These are phyloP conservation scores for Penicillium desertorum DNA, from an alignment of 495 filamentous ascomycete species.

Conservation along the genomic window DNA sequence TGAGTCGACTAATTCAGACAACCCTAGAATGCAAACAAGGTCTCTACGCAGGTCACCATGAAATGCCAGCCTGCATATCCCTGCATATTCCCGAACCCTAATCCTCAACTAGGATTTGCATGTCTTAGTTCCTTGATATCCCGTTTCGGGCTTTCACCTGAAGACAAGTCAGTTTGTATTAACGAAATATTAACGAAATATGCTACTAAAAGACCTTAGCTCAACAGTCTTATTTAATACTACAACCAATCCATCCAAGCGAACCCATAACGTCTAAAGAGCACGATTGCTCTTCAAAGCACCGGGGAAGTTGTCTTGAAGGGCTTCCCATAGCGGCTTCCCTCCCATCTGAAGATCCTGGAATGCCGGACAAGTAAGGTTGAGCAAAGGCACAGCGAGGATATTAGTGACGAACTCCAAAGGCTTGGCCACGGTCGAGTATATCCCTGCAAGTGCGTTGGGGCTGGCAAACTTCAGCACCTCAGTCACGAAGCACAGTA, in stretches of 20 bases:
- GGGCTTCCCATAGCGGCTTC: conserved; percentile 32
- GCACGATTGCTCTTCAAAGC: conserved; percentile 30
- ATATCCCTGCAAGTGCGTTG: conserved; percentile 38
- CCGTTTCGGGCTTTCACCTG: neutral
- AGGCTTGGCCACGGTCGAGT: conserved; percentile 36
- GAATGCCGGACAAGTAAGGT: conserved; percentile 39
- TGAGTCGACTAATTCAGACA: neutral
- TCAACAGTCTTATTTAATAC: neutral
- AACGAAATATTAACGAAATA: too few species aligned
- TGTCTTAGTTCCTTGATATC: neutral
- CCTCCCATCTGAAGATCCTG: conserved; percentile 38
- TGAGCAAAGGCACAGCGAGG: conserved; percentile 28
- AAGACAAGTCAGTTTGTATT: neutral
- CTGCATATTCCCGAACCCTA: neutral
- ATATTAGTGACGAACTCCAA: conserved; percentile 31
- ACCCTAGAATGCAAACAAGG: too few species aligned
- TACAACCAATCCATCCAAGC: neutral
- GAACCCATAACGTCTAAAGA: conserved; percentile 12
- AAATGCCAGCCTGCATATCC: neutral
- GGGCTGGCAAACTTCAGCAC: conserved; percentile 43
- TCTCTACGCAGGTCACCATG: neutral
- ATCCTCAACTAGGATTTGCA: neutral
- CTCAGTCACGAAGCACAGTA: conserved; percentile 49
- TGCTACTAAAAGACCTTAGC: too few species aligned
- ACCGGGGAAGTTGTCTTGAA: conserved; percentile 38